phyloP scores from a whole-genome alignment of 139 green algal genomes.

The Gonium pectorale region DNA sequence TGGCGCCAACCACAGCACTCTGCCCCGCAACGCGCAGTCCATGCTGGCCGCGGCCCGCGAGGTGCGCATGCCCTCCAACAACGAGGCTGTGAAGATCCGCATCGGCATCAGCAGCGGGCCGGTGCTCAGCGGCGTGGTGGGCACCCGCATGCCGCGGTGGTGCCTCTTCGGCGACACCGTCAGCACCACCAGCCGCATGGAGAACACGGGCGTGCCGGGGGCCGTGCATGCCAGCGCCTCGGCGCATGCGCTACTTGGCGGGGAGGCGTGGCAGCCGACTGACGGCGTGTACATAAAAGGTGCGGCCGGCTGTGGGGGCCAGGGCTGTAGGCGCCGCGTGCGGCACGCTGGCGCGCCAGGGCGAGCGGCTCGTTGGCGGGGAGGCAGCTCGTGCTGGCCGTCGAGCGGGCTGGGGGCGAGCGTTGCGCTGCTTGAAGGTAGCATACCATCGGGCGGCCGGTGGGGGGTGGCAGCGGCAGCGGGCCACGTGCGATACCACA shows the following conservation, averaged over 20 bases:
- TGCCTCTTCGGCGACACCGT: slow-evolving; percentile 63
- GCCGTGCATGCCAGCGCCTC: slow-evolving; percentile 10
- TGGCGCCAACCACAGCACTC: no score
- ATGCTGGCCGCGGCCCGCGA: slow-evolving; percentile 20
- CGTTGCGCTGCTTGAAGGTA: no score
- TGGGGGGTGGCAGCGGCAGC: no score
- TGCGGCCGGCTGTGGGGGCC: neutral
- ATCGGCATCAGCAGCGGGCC: slow-evolving; percentile 27
- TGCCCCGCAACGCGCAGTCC: neutral
- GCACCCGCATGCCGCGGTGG: slow-evolving; percentile 51
- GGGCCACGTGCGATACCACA: no score
- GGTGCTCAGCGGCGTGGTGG: slow-evolving; percentile 54
- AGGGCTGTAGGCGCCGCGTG: no score
- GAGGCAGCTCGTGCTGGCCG: neutral
- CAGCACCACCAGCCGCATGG: slow-evolving; percentile 47
- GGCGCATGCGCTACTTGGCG: neutral
- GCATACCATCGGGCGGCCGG: no score
- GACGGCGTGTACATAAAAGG: slow-evolving; percentile 22
- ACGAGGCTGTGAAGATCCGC: slow-evolving; percentile 25
- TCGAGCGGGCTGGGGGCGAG: neutral
- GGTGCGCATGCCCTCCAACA: slow-evolving; percentile 16
- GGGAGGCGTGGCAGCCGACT: neutral
- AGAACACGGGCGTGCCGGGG: slow-evolving; percentile 5
- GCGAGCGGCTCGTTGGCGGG: neutral
- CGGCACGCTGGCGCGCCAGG: no score